phyloP scores from a whole-genome alignment of 495 filamentous ascomycete genomes.

The Bombardia bombarda region DNA sequence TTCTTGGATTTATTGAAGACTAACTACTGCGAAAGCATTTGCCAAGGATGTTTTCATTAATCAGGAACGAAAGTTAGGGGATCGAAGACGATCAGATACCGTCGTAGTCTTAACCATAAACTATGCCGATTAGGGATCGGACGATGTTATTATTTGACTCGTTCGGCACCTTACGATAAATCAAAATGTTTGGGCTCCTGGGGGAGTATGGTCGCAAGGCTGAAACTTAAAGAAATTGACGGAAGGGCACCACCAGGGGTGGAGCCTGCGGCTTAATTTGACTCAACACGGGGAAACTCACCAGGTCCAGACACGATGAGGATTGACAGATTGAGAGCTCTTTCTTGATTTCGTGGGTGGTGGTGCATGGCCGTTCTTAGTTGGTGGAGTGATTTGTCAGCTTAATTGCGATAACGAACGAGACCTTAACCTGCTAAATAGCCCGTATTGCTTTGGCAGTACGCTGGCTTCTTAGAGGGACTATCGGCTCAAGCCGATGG shows the following conservation, averaged over 20 bases:
- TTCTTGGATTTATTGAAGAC: slow-evolving; percentile 67
- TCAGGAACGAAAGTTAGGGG: slow-evolving; percentile 70
- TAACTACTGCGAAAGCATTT: slow-evolving; percentile 46
- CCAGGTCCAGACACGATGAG: slow-evolving; percentile 59
- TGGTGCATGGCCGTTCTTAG: slow-evolving; percentile 61
- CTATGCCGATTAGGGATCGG: slow-evolving; percentile 67
- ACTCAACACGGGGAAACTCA: slow-evolving; percentile 63
- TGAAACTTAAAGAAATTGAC: slow-evolving; percentile 64
- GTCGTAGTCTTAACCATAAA: slow-evolving; percentile 72
- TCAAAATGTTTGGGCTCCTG: slow-evolving; percentile 69
- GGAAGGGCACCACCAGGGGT: slow-evolving; percentile 32
- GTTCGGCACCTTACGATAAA: slow-evolving; percentile 64
- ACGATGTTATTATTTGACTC: slow-evolving; percentile 62
- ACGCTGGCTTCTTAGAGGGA: slow-evolving; percentile 57
- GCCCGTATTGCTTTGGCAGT: slow-evolving; percentile 55
- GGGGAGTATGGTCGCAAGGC: slow-evolving; percentile 67
- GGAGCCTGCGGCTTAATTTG: slow-evolving; percentile 65
- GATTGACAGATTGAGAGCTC: slow-evolving; percentile 59
- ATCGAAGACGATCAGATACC: slow-evolving; percentile 71
- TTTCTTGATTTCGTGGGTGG: slow-evolving; percentile 60
- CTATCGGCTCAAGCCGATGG: slow-evolving; percentile 46
- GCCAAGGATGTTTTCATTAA: slow-evolving; percentile 71
- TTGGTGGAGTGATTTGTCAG: slow-evolving; percentile 66
- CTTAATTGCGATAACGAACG: slow-evolving; percentile 72
- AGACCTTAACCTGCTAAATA: slow-evolving; percentile 59